These are phyloP conservation scores for sweet orange (Citrus sinensis) DNA, from an alignment of 345 rosid species.

Conservation along the genomic window DNA sequence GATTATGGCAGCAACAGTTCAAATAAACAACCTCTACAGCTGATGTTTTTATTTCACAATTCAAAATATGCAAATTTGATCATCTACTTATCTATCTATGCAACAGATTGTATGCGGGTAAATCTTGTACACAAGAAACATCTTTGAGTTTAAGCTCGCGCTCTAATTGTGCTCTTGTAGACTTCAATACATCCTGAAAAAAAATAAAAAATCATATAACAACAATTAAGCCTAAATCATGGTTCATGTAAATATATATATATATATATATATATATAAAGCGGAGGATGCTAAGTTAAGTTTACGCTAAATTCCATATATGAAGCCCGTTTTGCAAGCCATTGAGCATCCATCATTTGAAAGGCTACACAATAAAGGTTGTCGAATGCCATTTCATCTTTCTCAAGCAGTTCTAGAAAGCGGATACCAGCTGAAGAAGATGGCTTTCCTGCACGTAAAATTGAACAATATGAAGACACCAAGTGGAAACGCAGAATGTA, in stretches of 20 bases:
- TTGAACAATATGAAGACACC: neutral
- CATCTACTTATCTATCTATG: conserved; percentile 18
- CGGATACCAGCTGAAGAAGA: conserved; percentile 55
- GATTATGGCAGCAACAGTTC: too few relatives aligned
- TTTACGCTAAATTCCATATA: conserved; percentile 90
- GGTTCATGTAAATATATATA: neutral
- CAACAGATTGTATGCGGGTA: conserved; percentile 67
- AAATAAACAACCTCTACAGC: neutral
- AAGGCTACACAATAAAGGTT: conserved; percentile 78
- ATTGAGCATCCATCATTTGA: conserved; percentile 86
- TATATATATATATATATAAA: too few relatives aligned
- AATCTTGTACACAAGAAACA: conserved; percentile 57
- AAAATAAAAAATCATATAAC: too few relatives aligned
- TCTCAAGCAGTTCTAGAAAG: conserved; percentile 59
- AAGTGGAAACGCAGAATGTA: neutral
- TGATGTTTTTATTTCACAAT: neutral
- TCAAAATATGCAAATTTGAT: neutral
- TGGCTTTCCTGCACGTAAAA: conserved; percentile 57
- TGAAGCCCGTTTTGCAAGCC: conserved; percentile 93
- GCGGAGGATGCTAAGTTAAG: too few relatives aligned
- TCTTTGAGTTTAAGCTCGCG: conserved; percentile 72
- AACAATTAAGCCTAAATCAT: neutral
- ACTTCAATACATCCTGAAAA: conserved; percentile 78
- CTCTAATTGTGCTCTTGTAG: conserved; percentile 76
- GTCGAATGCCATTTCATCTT: conserved; percentile 87